Conservation (phyloP, 352 stramenopile genomes). For the Phytopythium aichiense region DNA sequence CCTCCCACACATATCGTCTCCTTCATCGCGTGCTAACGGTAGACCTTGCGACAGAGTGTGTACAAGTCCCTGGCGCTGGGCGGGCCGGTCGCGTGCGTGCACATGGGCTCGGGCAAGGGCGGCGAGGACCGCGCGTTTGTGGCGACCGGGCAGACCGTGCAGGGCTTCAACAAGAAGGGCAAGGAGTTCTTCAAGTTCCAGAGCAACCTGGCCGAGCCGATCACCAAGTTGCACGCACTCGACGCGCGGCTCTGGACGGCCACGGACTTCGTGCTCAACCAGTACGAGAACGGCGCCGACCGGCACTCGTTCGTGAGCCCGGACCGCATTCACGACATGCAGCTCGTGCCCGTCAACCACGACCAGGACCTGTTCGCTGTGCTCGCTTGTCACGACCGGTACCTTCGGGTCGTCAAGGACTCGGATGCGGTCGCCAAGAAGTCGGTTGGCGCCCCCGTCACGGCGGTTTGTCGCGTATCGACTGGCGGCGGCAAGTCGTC, state of each 20-base stretch:
- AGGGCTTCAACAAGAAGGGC: constrained; percentile 80
- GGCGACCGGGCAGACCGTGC: constrained; percentile 62
- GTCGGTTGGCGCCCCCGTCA: constrained; percentile 45
- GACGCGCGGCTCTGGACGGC: constrained; percentile 73
- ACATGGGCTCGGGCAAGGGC: constrained; percentile 68
- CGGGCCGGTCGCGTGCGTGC: constrained; percentile 56
- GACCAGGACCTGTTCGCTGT: constrained; percentile 61
- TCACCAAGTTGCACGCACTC: constrained; percentile 64
- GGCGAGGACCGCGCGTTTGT: constrained; percentile 72
- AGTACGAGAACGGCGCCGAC: constrained; percentile 80
- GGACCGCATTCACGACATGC: constrained; percentile 79
- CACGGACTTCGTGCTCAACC: constrained; percentile 78
- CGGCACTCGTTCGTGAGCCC: constrained; percentile 73
- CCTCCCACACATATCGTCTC: not conserved
- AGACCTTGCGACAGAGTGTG: constrained; percentile 26
- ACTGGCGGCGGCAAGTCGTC: constrained; percentile 7
- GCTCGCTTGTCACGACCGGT: constrained; percentile 73
- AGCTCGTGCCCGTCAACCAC: constrained; percentile 49
- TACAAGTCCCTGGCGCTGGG: constrained; percentile 62
- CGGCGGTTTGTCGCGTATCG: constrained; percentile 37
- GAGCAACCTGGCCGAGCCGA: constrained; percentile 78
- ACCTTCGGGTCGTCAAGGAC: constrained; percentile 57
- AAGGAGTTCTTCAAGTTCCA: constrained; percentile 88
- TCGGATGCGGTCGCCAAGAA: constrained; percentile 61
- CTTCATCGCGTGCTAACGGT: not conserved